A percentile compares a stretch with the other conserved stretches of the same genome.
These are phyloP conservation scores for Penicillium odoratum DNA, from an alignment of 495 filamentous ascomycete genomes.

Conservation along the genomic window DNA sequence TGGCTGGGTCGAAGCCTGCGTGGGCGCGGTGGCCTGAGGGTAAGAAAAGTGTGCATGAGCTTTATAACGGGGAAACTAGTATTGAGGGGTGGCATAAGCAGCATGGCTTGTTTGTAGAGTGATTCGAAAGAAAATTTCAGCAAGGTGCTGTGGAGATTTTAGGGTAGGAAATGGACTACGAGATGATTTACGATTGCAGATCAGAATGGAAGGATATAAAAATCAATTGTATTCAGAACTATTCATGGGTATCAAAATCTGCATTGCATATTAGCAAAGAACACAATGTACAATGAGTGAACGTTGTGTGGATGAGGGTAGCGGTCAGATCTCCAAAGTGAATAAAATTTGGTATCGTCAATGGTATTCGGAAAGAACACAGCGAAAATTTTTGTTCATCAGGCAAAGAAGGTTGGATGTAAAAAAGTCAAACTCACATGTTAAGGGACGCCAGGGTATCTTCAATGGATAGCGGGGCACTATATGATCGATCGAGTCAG, in stretches of 20 bases:
- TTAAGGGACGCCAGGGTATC: constrained; percentile 6
- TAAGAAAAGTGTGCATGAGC: constrained; percentile 46
- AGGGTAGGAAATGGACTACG: not conserved
- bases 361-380: constrained; percentile 75
- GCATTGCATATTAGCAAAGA: constrained; percentile 23
- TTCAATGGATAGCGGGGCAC: constrained; percentile 14
- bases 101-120: constrained; percentile 23
- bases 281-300: constrained; percentile 21
- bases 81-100: constrained; percentile 57
- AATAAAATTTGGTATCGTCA: constrained; percentile 72
- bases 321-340: constrained; percentile 95
- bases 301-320: constrained; percentile 19
- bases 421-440: constrained; percentile 30
- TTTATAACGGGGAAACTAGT: constrained; percentile 40
- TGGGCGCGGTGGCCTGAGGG: constrained; percentile 56
- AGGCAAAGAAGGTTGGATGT: constrained; percentile 37
- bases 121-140: not conserved
- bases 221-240: constrained; percentile 9
- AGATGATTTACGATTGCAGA: not conserved
- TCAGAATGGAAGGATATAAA: not conserved
- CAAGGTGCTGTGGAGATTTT: not conserved
- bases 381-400: constrained; percentile 74
- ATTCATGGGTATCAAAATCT: constrained; percentile 21
- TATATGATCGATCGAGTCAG: constrained; percentile 35
- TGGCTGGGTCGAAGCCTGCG: constrained; percentile 47